Conservation (phyloP, 495 filamentous ascomycete genomes). For the Neurospora intermedia region DNA sequence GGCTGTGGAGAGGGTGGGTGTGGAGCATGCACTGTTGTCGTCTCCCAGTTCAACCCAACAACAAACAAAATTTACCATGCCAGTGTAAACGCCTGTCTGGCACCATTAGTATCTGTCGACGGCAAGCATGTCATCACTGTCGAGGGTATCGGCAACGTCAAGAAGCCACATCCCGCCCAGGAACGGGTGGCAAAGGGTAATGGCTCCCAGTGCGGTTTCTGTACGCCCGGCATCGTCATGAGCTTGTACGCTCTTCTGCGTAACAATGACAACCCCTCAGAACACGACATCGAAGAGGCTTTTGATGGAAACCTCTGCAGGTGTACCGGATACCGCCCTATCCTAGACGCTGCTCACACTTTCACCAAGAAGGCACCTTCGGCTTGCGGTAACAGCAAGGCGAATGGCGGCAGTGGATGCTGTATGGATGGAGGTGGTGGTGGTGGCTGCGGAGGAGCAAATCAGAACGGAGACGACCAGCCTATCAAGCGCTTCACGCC, state of each 20-base stretch:
- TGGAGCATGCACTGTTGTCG: constrained; percentile 92
- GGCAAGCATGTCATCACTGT: constrained; percentile 98
- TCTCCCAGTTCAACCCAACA: constrained; percentile 86
- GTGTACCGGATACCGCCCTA: constrained; percentile 91
- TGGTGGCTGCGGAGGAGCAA: constrained; percentile 50
- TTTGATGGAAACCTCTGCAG: constrained; percentile 95
- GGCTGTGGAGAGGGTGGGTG: constrained; percentile 94
- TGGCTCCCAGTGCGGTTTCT: constrained; percentile 70
- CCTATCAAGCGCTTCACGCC: constrained; percentile 63
- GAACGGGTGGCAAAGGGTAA: constrained; percentile 75
- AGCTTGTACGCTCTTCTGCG: constrained; percentile 74
- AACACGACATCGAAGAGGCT: constrained; percentile 74
- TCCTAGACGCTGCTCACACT: constrained; percentile 80
- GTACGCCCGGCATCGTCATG: constrained; percentile 97
- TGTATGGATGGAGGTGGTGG: constrained; percentile 49
- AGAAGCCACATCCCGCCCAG: constrained; percentile 81
- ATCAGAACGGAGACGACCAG: constrained; percentile 32
- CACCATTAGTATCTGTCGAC: constrained; percentile 83
- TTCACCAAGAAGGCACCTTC: constrained; percentile 40
- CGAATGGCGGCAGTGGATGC: constrained; percentile 55
- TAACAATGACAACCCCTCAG: constrained; percentile 56
- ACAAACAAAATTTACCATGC: constrained; percentile 85
- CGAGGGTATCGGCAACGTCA: constrained; percentile 88
- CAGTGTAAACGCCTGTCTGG: constrained; percentile 88
- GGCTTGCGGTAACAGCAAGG: constrained; percentile 45